A percentile compares a stretch with the other conserved stretches of the same genome.
Evolutionary conservation across 2,329 filamentous ascomycete species (phyloP).

Genomic region (Apiospora kogelbergensis): DNA sequence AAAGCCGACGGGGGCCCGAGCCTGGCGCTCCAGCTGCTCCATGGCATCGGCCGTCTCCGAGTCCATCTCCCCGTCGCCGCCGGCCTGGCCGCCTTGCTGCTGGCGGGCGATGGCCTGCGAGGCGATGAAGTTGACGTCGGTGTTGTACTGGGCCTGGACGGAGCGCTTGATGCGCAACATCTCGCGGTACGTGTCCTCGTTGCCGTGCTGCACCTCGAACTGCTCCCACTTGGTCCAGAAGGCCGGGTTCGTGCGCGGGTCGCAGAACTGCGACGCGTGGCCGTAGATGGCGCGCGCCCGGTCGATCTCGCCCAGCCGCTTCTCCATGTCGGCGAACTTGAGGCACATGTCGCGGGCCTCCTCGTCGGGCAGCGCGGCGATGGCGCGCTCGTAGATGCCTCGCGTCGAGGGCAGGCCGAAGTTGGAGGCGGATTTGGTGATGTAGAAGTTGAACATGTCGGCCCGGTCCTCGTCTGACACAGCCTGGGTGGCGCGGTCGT

Average conservation of each 20-base stretch:
- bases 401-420: conserved; percentile 94
- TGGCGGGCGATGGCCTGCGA: conserved; percentile 87
- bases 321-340: conserved; percentile 97
- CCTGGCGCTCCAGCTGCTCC: conserved; percentile 83
- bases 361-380: conserved; percentile 85
- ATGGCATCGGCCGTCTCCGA: conserved; percentile 73
- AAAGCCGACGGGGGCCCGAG: conserved; percentile 86
- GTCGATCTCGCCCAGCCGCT: conserved; percentile 88
- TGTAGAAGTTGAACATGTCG: conserved; percentile 99
- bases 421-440: conserved; percentile 97
- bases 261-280: conserved; percentile 95
- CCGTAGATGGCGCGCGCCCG: conserved; percentile 93
- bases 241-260: conserved; percentile 81
- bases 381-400: conserved; percentile 94
- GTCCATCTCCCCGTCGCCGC: conserved; percentile 44
- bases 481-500: conserved; percentile 92
- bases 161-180: conserved; percentile 98
- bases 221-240: conserved; percentile 98
- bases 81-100: conserved; percentile 52
- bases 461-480: conserved; percentile 92
- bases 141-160: conserved; percentile 97
- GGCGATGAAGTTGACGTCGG: conserved; percentile 97
- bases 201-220: conserved; percentile 96
- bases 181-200: conserved; percentile 99
- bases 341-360: conserved; percentile 98